These are phyloP conservation scores for Arthrobotrys iridis DNA, from an alignment of 2,329 filamentous ascomycete genomes.

Conservation along the genomic window DNA sequence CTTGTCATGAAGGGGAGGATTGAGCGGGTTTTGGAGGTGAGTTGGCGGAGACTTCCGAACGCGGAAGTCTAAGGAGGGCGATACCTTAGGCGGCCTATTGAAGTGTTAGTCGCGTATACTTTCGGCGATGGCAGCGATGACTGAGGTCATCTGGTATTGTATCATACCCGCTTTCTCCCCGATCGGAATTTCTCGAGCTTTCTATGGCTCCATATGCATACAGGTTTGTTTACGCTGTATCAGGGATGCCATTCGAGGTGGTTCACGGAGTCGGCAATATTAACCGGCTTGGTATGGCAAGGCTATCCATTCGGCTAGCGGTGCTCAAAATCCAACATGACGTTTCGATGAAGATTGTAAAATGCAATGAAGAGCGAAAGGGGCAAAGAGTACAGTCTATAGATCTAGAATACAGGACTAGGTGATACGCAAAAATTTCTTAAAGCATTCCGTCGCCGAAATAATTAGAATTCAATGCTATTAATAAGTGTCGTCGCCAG, in stretches of 20 bases:
- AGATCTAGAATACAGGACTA: no score
- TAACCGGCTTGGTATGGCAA: not conserved
- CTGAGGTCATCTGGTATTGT: not conserved
- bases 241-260: no score
- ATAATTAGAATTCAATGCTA: no score
- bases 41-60: conserved; percentile 10
- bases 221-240: no score
- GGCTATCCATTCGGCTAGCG: not conserved
- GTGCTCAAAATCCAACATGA: not conserved
- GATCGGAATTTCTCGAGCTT: no score
- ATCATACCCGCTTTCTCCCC: no score
- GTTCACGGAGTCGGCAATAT: no score
- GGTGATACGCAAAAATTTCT: no score
- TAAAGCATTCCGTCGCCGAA: no score
- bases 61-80: not conserved
- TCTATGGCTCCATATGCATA: no score
- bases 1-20: not conserved
- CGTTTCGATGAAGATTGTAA: not conserved
- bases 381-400: no score
- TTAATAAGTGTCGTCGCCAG: no score
- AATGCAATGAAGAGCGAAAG: not conserved
- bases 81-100: not conserved
- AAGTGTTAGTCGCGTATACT: not conserved
- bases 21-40: not conserved
- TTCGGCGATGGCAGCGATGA: not conserved